Conservation (phyloP, 768 basidiomycete genomes). For the Mrakia hoshinonis region DNA sequence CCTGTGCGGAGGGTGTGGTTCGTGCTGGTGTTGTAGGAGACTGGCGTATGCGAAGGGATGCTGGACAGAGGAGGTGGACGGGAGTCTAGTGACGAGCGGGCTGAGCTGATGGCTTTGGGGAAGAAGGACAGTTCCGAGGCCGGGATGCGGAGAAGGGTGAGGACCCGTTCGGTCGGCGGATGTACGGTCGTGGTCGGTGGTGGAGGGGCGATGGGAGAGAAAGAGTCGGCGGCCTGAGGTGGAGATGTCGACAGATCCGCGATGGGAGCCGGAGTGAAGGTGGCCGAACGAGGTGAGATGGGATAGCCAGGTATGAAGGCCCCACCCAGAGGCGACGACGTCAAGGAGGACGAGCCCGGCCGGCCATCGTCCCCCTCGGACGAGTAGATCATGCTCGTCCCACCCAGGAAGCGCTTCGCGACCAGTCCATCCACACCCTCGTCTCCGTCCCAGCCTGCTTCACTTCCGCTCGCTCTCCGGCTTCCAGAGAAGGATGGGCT, state of each 20-base stretch:
- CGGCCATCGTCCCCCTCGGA: slow-evolving; percentile 4
- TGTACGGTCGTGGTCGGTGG: too few relatives aligned
- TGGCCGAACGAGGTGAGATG: background rate
- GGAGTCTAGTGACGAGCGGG: background rate
- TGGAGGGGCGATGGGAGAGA: background rate
- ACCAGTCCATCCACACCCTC: background rate
- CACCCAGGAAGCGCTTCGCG: slow-evolving; percentile 1
- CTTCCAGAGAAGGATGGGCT: background rate
- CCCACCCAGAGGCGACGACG: background rate
- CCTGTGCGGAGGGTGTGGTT: too few relatives aligned
- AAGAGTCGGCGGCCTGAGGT: too few relatives aligned
- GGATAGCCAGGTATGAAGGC: background rate
- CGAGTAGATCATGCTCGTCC: slow-evolving; percentile 11
- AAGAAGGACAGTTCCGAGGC: slow-evolving; percentile 28
- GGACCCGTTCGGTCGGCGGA: background rate
- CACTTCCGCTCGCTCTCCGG: background rate
- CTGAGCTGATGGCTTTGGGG: background rate
- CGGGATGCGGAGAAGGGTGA: slow-evolving; percentile 7
- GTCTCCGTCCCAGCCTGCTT: background rate
- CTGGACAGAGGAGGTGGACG: background rate
- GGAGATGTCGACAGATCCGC: background rate
- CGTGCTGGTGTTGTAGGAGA: too few relatives aligned
- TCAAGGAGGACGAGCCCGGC: background rate
- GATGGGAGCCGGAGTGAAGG: background rate
- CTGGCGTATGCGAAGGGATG: background rate